phyloP scores from a whole-genome alignment of 768 basidiomycete species.

The Tremella fuciformis region DNA sequence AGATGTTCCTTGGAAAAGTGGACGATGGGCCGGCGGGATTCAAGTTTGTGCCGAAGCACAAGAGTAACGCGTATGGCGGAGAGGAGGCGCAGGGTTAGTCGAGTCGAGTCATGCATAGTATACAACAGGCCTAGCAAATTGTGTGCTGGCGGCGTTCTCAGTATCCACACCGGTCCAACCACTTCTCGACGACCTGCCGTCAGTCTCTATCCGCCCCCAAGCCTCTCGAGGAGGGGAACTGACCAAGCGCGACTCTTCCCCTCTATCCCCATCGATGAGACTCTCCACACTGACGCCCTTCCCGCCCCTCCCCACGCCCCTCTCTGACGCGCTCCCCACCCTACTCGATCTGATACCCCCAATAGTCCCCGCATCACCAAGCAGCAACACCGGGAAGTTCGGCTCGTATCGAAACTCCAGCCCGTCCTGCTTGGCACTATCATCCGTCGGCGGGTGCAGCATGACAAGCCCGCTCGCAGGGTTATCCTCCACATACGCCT shows the following conservation, averaged over 20 bases:
- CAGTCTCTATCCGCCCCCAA: conserved; percentile 4
- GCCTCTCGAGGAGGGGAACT: conserved; percentile 8
- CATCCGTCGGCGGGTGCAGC: conserved; percentile 59
- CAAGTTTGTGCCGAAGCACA: conserved; percentile 89
- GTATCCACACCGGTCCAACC: conserved; percentile 41
- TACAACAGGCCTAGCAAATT: neutral
- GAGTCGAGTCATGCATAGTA: neutral
- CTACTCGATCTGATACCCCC: conserved; percentile 19
- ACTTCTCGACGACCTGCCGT: conserved; percentile 30
- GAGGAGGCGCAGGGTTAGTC: conserved; percentile 50
- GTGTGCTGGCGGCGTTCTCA: neutral
- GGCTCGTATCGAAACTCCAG: conserved; percentile 41
- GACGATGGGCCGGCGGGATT: conserved; percentile 63
- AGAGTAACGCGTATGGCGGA: conserved; percentile 65
- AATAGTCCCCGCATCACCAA: conserved; percentile 9
- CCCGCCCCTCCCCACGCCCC: conserved; percentile 54
- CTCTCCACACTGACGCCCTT: conserved; percentile 41
- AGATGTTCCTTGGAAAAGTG: conserved; percentile 88
- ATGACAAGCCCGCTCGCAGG: conserved; percentile 64
- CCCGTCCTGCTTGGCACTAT: conserved; percentile 8
- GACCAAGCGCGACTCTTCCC: conserved; percentile 34
- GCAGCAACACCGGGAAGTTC: conserved; percentile 44
- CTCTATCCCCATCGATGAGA: conserved; percentile 53
- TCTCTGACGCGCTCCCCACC: conserved; percentile 45
- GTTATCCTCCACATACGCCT: conserved; percentile 67